phyloP scores from a whole-genome alignment of 139 green algal species.

The Ettlia oleoabundans region DNA sequence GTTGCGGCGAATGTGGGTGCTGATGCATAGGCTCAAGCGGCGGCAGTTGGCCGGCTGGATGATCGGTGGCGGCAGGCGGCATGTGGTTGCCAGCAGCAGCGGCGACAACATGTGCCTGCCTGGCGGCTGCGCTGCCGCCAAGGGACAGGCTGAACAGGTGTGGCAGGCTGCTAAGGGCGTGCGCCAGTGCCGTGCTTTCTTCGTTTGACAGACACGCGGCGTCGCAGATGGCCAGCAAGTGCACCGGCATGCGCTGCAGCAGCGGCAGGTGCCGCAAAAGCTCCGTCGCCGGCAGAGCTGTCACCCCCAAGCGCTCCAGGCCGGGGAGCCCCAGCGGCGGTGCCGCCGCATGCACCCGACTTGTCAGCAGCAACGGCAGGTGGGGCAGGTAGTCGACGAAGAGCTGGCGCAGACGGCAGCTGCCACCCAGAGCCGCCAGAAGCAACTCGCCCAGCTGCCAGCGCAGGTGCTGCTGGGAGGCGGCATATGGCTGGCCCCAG shows the following conservation, averaged over 20 bases:
- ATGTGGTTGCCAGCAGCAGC: too few relatives aligned
- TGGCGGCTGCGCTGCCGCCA: background rate
- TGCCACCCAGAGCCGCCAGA: background rate
- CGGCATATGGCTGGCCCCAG: background rate
- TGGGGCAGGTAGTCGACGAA: constrained; percentile 2
- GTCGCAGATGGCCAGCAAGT: background rate
- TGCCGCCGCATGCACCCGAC: background rate
- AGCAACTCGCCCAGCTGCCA: constrained; percentile 19
- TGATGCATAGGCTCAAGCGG: background rate
- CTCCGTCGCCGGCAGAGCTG: background rate
- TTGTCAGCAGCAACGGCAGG: background rate
- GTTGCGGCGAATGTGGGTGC: background rate
- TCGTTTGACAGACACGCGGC: background rate
- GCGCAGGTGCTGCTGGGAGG: background rate
- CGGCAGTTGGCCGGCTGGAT: background rate
- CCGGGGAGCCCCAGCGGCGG: background rate
- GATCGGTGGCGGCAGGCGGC: background rate
- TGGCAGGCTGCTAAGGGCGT: background rate
- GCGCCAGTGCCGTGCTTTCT: background rate
- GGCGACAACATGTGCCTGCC: too few relatives aligned
- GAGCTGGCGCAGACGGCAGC: constrained; percentile 13
- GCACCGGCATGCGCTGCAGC: background rate
- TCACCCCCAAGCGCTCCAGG: background rate
- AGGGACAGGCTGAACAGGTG: background rate
- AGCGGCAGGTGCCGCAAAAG: background rate